Evolutionary conservation across 805 yeast genomes (phyloP), one percentile per base, ranked within the genome.

Genomic region (Vanderwaltozyma polyspora): DNA sequence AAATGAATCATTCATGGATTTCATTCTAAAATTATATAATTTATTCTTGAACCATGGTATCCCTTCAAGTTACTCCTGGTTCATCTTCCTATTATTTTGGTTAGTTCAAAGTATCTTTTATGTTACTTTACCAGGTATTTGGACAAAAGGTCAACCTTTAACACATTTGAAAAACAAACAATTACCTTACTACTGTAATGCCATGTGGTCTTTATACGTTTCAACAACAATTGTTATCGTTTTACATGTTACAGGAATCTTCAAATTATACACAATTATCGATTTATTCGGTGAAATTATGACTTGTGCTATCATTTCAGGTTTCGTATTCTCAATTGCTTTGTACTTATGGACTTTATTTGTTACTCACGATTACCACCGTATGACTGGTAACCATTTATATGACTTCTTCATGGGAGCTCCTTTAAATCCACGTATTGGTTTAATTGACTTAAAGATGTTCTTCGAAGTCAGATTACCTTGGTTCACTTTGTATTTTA

Each of bases 401-500:
- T 89, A 86, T 54, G 98, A 91, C 60, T 67, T 85, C 52, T 91
- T 91, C 65, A 78, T 91, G 93, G 98, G 98, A 32, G 95, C 95
- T 12, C 94, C 96, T 28, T 72, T 91, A 57, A 91, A 91, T 61
- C 98, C 98, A 43, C 72, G 98, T 57, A 68, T 89, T 54, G 97
- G 96, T 28, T 79, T 78, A 48, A 70, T 89, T 49, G 98, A 91
- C 62, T 67, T 85, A 58, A 91, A 91, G 68, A 85, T 91, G 94
- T 91, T 91, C 61, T 89, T 86, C 57, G 98, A 91, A 62, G 96
- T 91, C 29, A 76, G 98, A 57, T 68, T 91, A 40, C 98, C 98
- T 12, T 91, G 98, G 98, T 91, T 77, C 64, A 83, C 86, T 11
- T 63, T 91, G 32, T 76, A 78, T 60, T 82, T 85, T 64, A 59